These are phyloP conservation scores for Hanseniaspora lindneri DNA, from an alignment of 805 yeast genomes.

Conservation along the genomic window DNA sequence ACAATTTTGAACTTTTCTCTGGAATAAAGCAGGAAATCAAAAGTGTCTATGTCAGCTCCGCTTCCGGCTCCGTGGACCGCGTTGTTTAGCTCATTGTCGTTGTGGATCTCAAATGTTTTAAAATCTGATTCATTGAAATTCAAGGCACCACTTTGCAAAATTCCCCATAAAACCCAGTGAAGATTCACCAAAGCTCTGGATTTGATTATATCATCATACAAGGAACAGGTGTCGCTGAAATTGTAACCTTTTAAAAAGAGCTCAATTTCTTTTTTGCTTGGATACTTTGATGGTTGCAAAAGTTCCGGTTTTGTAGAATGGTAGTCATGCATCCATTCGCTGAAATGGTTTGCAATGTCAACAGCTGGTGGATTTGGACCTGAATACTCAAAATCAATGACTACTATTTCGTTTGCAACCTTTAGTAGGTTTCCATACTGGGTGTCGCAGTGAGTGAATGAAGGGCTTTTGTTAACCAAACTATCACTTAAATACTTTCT, in stretches of 20 bases:
- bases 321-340: slow-evolving; percentile 96
- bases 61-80: slow-evolving; percentile 22
- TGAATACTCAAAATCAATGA: slow-evolving; percentile 91
- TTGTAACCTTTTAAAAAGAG: slow-evolving; percentile 62
- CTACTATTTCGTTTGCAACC: slow-evolving; percentile 65
- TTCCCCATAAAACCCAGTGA: slow-evolving; percentile 87
- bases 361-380: slow-evolving; percentile 82
- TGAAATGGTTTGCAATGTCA: slow-evolving; percentile 85
- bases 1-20: slow-evolving; percentile 61
- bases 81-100: slow-evolving; percentile 22
- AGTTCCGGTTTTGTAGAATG: slow-evolving; percentile 41
- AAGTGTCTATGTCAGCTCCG: slow-evolving; percentile 44
- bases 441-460: slow-evolving; percentile 90
- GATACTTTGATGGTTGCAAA: slow-evolving; percentile 43
- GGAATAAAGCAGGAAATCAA: slow-evolving; percentile 67
- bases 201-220: slow-evolving; percentile 33
- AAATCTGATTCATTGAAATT: too few species aligned
- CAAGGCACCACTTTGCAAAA: slow-evolving; percentile 55
- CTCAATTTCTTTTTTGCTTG: slow-evolving; percentile 53
- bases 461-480: slow-evolving; percentile 39
- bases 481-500: slow-evolving; percentile 45
- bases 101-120: too few species aligned
- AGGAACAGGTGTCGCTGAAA: slow-evolving; percentile 39
- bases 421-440: slow-evolving; percentile 89
- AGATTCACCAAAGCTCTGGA: slow-evolving; percentile 78